Conservation (phyloP, 2,329 filamentous ascomycete species). For the Gnomoniopsis smithogilvyi region DNA sequence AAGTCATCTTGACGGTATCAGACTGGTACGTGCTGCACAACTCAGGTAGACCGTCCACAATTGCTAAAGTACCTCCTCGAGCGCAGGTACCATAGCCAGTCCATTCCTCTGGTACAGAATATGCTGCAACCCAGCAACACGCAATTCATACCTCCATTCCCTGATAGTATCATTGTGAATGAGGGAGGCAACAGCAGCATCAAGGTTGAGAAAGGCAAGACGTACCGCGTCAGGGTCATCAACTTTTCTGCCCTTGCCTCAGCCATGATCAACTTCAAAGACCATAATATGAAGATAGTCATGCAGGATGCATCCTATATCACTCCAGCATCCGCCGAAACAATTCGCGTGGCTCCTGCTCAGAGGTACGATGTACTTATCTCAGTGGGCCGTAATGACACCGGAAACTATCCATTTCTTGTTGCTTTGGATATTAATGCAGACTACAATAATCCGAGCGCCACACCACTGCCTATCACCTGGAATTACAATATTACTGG, state of each 20-base stretch:
- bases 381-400: slow-evolving; percentile 28
- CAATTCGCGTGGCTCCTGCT: slow-evolving; percentile 38
- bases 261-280: slow-evolving; percentile 41
- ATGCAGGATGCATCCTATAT: slow-evolving; percentile 41
- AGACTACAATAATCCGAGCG: slow-evolving; percentile 33
- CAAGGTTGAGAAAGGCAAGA: slow-evolving; percentile 37
- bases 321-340: slow-evolving; percentile 31
- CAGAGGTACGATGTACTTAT: slow-evolving; percentile 46
- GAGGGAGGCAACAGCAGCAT: slow-evolving; percentile 37
- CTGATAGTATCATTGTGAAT: slow-evolving; percentile 39
- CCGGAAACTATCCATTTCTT: slow-evolving; percentile 41
- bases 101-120: slow-evolving; percentile 31
- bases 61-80: background rate
- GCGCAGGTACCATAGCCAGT: slow-evolving; percentile 40
- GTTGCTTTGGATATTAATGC: slow-evolving; percentile 41
- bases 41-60: background rate
- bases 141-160: slow-evolving; percentile 36
- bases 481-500: slow-evolving; percentile 42
- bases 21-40: slow-evolving; percentile 29
- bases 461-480: slow-evolving; percentile 18
- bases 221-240: slow-evolving; percentile 45
- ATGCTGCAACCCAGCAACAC: slow-evolving; percentile 41
- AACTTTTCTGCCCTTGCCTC: slow-evolving; percentile 42
- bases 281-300: slow-evolving; percentile 42
- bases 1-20: slow-evolving; percentile 44